A percentile compares a stretch with the other conserved stretches of the same genome.
phyloP scores from a whole-genome alignment of 345 rosid genomes.

The Camelina neglecta region DNA sequence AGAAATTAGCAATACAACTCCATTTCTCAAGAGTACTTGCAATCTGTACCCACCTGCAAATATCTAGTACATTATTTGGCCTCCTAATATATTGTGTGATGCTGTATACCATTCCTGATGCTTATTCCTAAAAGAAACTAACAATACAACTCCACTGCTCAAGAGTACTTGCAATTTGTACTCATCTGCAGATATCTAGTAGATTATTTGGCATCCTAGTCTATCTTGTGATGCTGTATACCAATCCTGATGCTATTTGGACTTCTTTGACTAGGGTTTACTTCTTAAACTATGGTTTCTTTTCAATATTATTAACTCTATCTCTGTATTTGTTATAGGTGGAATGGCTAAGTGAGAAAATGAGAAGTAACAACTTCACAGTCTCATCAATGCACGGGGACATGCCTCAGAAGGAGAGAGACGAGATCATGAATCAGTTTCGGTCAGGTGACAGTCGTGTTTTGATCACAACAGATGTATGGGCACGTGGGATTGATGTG shows the following conservation, averaged over 20 bases:
- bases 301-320: neutral
- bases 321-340: constrained; percentile 56
- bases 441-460: constrained; percentile 85
- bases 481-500: constrained; percentile 99
- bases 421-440: constrained; percentile 86
- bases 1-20: neutral
- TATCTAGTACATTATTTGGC: constrained; percentile 12
- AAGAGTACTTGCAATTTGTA: neutral
- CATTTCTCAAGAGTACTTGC: neutral
- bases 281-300: neutral
- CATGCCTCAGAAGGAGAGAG: constrained; percentile 99
- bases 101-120: constrained; percentile 1
- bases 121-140: neutral
- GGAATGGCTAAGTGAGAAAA: constrained; percentile 97
- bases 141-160: neutral
- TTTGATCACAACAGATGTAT: constrained; percentile 96
- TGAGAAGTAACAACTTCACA: constrained; percentile 89
- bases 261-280: constrained; percentile 8
- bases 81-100: neutral
- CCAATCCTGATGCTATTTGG: constrained; percentile 6
- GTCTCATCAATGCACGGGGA: constrained; percentile 99
- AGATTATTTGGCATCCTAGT: neutral
- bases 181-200: constrained; percentile 15
- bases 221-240: neutral
- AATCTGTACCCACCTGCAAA: constrained; percentile 11